Evolutionary conservation across 768 basidiomycete species (phyloP), one percentile per base, ranked within the genome.

Genomic region (Cystobasidium ongulense): DNA sequence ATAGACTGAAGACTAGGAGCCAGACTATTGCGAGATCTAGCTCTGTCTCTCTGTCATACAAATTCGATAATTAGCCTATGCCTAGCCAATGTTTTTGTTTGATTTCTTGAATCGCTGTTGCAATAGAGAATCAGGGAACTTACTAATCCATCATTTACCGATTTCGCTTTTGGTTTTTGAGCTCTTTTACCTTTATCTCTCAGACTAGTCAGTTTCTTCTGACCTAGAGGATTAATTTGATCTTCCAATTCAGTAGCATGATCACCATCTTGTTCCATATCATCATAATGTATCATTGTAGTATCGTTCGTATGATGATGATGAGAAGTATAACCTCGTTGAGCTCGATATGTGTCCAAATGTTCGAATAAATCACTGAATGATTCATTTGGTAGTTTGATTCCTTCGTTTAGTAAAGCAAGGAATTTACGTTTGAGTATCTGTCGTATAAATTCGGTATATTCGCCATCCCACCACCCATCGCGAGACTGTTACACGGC

Each of bases 391-490:
- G 68, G 54, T 23, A 71, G 53, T 36, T 71, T 52, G 76, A 90
- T 89, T 73, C 88, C 87, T 73, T 89, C 87, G 11, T 88, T 86
- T 0, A 88, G 86, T 15, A 33, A 87, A 86, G 81, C 90, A 89
- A 82, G 90, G 91, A 80, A 78, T 73, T 96, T 96, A 80, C 90
- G 88, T 35, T 91, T 86, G 18, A 94, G 83, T 73, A 96, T 85
- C 2, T 85, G 86, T 80, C 91, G 92, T 81, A 97, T 93, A 72
- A 87, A 86, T 76, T 91, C 90, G 73, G 93, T 84, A 1, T 88
- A 86, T 75, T 88, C 86, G 0, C 86, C 83, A 2, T 86, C 87
- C 79, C 89, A 96, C 93, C 93, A 97, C 1, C 94, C 94, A 77
- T 92, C 90, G 61, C 88, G 87, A 82, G 90, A 88, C 89, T 89